These are phyloP conservation scores for Arabidopsis lyrata DNA, from an alignment of 441 rosid genomes.

Conservation along the genomic window DNA sequence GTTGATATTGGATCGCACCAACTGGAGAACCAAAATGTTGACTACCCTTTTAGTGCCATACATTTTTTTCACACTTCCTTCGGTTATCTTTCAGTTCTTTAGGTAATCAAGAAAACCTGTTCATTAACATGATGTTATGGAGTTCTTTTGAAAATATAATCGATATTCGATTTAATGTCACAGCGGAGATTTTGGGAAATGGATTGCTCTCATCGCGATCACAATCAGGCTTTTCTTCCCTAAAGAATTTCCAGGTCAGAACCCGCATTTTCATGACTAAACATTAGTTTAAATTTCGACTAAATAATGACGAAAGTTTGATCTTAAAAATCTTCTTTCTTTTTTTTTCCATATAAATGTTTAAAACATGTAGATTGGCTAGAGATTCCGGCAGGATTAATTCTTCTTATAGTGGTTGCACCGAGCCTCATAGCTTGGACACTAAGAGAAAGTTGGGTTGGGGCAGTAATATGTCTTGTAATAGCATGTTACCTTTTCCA, in stretches of 20 bases:
- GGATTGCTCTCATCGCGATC: slow-evolving; percentile 75
- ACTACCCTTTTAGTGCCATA: slow-evolving; percentile 79
- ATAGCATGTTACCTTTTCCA: slow-evolving; percentile 83
- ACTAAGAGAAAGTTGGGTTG: slow-evolving; percentile 59
- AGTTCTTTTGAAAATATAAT: neutral
- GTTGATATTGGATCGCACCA: slow-evolving; percentile 80
- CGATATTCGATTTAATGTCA: neutral
- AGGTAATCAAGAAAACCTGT: slow-evolving; percentile 53
- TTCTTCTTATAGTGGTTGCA: slow-evolving; percentile 71
- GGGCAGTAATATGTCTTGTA: slow-evolving; percentile 61
- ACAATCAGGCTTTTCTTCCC: slow-evolving; percentile 75
- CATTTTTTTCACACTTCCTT: slow-evolving; percentile 82
- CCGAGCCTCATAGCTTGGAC: slow-evolving; percentile 64
- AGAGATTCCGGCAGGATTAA: slow-evolving; percentile 78
- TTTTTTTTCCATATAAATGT: neutral
- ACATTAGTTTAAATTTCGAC: neutral
- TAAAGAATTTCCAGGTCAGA: slow-evolving; percentile 59
- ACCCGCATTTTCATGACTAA: neutral
- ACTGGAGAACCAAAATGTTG: slow-evolving; percentile 86
- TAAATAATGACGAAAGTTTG: neutral
- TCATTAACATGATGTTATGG: neutral
- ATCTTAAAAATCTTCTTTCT: neutral
- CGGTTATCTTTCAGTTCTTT: slow-evolving; percentile 60
- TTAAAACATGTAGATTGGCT: slow-evolving; percentile 57
- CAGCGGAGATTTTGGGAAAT: slow-evolving; percentile 81